Evolutionary conservation across 441 rosid species (phyloP).

Genomic region (Breynia disticha): DNA sequence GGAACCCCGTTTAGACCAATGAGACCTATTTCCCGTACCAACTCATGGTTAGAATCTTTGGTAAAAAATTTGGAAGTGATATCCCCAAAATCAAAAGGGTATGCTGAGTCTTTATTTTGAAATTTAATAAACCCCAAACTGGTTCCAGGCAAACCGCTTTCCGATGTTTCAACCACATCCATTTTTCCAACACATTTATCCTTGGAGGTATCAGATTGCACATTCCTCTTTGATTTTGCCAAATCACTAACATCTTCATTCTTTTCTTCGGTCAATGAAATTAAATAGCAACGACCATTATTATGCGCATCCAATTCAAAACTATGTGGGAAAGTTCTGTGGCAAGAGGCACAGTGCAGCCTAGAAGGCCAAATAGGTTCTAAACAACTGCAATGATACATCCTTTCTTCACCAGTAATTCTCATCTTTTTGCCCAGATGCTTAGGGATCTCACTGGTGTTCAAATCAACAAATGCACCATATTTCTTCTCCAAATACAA

Average conservation of each 20-base stretch:
- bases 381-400: constrained; percentile 72
- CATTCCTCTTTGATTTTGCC: constrained; percentile 33
- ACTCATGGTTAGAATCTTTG: constrained; percentile 68
- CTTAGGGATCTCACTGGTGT: constrained; percentile 29
- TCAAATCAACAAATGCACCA: constrained; percentile 48
- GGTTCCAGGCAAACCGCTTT: constrained; percentile 29
- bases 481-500: constrained; percentile 60
- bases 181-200: constrained; percentile 27
- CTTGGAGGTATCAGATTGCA: constrained; percentile 22
- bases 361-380: constrained; percentile 79
- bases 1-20: constrained; percentile 73
- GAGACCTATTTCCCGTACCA: constrained; percentile 82
- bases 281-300: constrained; percentile 47
- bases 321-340: constrained; percentile 49
- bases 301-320: constrained; percentile 54
- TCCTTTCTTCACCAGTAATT: constrained; percentile 39
- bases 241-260: constrained; percentile 31
- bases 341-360: constrained; percentile 81
- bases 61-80: constrained; percentile 75
- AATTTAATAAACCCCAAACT: constrained; percentile 49
- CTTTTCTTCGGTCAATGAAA: constrained; percentile 33
- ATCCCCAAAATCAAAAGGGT: constrained; percentile 66
- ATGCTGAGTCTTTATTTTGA: constrained; percentile 40
- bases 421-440: constrained; percentile 46
- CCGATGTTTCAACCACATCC: constrained; percentile 27